Base-by-base conservation (phyloP, 371 early-diverging fungal species). In the Aphelidium insulamus region DNA sequence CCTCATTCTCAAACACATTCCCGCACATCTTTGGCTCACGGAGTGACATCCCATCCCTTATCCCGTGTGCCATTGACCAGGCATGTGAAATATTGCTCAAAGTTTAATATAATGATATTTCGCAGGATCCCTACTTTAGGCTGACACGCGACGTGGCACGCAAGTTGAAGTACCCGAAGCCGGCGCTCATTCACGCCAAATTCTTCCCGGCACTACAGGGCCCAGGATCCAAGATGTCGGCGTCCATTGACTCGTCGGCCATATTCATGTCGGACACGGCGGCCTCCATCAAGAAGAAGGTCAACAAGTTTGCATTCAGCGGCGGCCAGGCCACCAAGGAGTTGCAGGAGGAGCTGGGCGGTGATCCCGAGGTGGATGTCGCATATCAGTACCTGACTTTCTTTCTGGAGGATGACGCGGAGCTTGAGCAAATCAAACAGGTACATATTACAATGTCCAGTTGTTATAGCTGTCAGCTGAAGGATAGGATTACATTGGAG, bases 51-150 rank as follows among this genome's bases (percentile, higher is more conserved):
- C 91, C 90, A 7, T 91, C 92, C 54, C 55, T 99, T 52, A 94
- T 99, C 45, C 98, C 98, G 14, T 86, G 87, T 50, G 98, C 97
- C 26, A 94, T 99, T 45, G 99, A 99, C 52, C 99, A 99, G 15
- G 49, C 44, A 44, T 18, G 2, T 32, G 21, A 25, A n/a, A 16
- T 26, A 5, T n/a, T 23, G 7, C n/a, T 10, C 26, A 1, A 5
- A 36, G 6, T 18, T 25, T 12, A 26, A 3, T 9, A 30, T 12
- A 11, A 29, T 27, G 5, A 19, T 38, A 23, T 24, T 10, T 16
- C 3, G 11, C 30, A 46, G 65, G 99, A 99, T 48, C 99, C 99
- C 37, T 99, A 94, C 64, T 99, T 99, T 72, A 79, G 99, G 28
- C 55, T 99, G 37, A 95, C 97, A 0, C 73, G 99, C 43, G 98